Percentiles rank a stretch among this genome's conserved stretches.
phyloP scores from a whole-genome alignment of 1,139 yeast genomes.

The Kluyveromyces marxianus region DNA sequence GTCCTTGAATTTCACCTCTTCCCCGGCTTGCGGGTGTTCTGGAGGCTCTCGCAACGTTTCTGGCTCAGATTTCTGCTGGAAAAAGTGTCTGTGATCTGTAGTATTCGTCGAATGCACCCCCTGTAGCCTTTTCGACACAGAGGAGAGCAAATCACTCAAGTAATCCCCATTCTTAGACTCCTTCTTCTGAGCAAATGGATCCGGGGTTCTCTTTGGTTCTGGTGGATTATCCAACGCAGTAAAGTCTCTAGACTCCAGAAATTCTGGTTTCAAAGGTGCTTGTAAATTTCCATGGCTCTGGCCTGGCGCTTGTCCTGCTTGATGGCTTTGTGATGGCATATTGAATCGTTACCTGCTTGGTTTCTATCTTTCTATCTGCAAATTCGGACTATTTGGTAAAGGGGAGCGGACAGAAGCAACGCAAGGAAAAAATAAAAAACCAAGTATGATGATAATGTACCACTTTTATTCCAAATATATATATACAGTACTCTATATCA shows the following conservation, averaged over 20 bases:
- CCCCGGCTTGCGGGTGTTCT: neutral
- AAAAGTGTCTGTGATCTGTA: constrained; percentile 4
- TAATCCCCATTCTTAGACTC: neutral
- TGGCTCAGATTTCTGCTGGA: constrained; percentile 2
- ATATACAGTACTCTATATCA: no score
- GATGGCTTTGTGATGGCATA: neutral
- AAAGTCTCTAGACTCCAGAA: constrained; percentile 18
- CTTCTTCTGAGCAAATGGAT: neutral
- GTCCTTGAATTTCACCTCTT: constrained; percentile 1
- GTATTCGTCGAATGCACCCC: constrained; percentile 1
- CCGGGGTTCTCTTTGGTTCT: constrained; percentile 19
- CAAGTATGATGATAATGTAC: no score
- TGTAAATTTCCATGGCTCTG: neutral
- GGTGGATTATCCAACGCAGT: constrained; percentile 25
- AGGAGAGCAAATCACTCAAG: neutral
- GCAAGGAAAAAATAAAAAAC: no score
- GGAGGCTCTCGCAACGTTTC: neutral
- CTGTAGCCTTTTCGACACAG: neutral
- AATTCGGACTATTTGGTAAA: no score
- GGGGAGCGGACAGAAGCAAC: no score
- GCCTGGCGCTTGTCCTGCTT: neutral
- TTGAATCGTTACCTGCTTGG: neutral
- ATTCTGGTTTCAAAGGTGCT: constrained; percentile 2
- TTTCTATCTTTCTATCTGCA: no score
- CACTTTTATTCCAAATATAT: no score